Base-by-base conservation (phyloP, 345 rosid genomes). In the Orychophragmus violaceus region DNA sequence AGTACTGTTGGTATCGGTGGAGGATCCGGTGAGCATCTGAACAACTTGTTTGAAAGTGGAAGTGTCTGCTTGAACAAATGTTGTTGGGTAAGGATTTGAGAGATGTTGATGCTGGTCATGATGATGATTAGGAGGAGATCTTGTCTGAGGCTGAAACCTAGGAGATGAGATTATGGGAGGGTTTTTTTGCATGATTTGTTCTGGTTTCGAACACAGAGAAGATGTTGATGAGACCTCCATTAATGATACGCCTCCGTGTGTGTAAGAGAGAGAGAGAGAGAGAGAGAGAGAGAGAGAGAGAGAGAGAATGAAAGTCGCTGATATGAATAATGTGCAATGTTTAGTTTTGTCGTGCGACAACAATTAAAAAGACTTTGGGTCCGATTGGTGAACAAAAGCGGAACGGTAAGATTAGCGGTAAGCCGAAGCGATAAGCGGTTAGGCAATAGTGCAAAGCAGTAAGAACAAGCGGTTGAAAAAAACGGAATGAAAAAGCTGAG, bases 1-100 rank as follows among this genome's bases (percentile, higher is more conserved):
- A 5, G 88, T 80, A n/a, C n/a, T n/a, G 59, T 57, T 64, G 59
- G 27, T 28, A 37, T 86, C 88, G 13, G 64, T 62, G 32, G 74
- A 56, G 3, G 95, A 84, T 91, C 97, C 98, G 11, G 98, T 89
- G 23, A 89, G 95, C 95, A 89, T 83, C 69, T 92, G 98, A 53
- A 92, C 98, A 35, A 92, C 98, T 51, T 89, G 97, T 74, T 87
- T 92, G 90, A 89, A 92, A 72, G 79, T 83, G 46, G 91, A 74
- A 51, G 97, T 76, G 82, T 92, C 95, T 1, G 95, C 95, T 65
- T 92, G 98, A 50, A 92, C 97, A 71, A 92, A 92, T 67, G 98
- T 89, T 19, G 98, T 92, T n/a, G 97, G 98, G 73, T 89, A 89
- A 66, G 98, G 98, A 76, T 82, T 92, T n/a, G 90, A 67, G 24